phyloP scores from a whole-genome alignment of 345 rosid genomes.

The Gossypium mustelinum region DNA sequence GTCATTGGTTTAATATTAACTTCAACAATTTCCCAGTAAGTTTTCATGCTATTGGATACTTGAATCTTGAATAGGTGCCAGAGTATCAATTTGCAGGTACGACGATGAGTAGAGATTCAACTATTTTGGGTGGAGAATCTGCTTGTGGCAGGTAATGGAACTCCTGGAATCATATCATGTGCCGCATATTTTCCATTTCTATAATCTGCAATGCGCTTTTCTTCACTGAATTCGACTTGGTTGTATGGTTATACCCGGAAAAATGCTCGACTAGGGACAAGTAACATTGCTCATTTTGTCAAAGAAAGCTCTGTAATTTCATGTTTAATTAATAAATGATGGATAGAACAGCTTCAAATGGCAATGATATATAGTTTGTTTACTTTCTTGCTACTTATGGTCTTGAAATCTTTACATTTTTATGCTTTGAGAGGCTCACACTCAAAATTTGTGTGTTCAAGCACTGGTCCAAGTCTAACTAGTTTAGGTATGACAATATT shows the following conservation, averaged over 20 bases:
- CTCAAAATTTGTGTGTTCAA: conserved; percentile 77
- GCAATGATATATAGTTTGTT: neutral
- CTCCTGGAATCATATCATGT: neutral
- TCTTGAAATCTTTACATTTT: conserved; percentile 17
- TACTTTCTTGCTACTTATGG: neutral
- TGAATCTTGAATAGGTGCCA: neutral
- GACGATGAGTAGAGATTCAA: neutral
- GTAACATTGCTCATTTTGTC: neutral
- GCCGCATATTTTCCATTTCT: neutral
- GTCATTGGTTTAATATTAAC: neutral
- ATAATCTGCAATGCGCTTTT: neutral
- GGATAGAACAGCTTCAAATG: neutral
- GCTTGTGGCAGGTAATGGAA: neutral
- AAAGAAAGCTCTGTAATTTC: neutral
- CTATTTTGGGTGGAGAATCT: neutral
- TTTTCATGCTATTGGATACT: neutral
- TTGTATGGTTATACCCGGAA: neutral
- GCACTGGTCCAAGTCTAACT: conserved; percentile 59
- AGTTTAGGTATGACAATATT: conserved; percentile 62
- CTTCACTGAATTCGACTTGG: neutral
- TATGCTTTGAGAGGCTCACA: conserved; percentile 49
- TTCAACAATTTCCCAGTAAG: neutral
- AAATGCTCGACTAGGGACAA: neutral
- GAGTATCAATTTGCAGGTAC: neutral
- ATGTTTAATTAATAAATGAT: neutral